Base-by-base conservation (phyloP, 768 basidiomycete species). In the Pulveroboletus sp. region DNA sequence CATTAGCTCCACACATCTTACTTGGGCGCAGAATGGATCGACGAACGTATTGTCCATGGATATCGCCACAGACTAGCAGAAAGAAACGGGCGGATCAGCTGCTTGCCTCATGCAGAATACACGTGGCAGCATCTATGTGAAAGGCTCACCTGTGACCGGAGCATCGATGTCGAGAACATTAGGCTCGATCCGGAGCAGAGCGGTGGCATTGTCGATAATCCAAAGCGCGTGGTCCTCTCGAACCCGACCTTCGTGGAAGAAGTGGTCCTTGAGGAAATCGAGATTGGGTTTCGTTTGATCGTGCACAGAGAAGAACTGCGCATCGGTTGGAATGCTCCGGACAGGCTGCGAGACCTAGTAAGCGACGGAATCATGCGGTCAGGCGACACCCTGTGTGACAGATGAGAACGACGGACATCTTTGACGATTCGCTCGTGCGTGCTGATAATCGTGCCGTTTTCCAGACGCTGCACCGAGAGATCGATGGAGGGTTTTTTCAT, bases 21-120 rank as follows among this genome's bases (percentile, higher is more conserved):
- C 21, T 21, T 4, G 21, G 21, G 2, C 21, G 21, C 21, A 21
- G 21, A 41, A 49, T 46, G 39, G 33, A 49, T 45, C 32, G 47
- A 59, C 89, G 67, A 60, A 96, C 95, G 73, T 99, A 99, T 90
- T 99, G 95, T 1, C 95, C 95, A 61, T 98, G 95, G 40, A 98
- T 96, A 72, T 98, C 95, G 41, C 95, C 96, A 68, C 95, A 98
- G 33, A 93, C 92, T 93, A 60, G 15, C 11, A 14, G 52, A 36
- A 31, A 18, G 13, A 39, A 45, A 17, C 35, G 18, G 50, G 57
- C 27, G 56, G 50, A 21, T 38, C 31, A 1, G 26, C 10, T 32
- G 11, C 11, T 33, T 17, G 15, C 4, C 21, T 21, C 21, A 2
- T 21, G 21, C 4, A 21, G 21, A 21, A 21, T 21, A 21, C 21